These are phyloP conservation scores for Vitis cinerea DNA, from an alignment of 164 flowering plant genomes.

Conservation along the genomic window DNA sequence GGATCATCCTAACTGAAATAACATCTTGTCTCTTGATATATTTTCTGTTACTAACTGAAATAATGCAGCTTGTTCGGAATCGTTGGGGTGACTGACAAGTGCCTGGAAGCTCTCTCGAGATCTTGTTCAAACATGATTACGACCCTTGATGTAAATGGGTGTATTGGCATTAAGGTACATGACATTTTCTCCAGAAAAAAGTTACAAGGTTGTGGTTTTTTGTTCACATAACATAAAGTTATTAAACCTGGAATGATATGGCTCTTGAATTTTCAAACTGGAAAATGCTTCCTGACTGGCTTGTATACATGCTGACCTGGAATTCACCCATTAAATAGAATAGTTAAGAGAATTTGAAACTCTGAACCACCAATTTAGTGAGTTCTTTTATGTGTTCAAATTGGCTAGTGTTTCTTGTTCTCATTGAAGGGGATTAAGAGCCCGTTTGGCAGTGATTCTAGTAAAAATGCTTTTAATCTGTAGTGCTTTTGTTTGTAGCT, in stretches of 20 bases:
- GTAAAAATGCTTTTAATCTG: too few species aligned
- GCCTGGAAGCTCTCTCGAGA: conserved; percentile 75
- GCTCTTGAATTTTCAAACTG: background rate
- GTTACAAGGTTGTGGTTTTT: background rate
- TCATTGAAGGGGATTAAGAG: too few species aligned
- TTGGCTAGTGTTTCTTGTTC: background rate
- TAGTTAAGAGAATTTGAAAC: background rate
- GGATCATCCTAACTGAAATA: too few species aligned
- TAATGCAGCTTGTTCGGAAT: conserved; percentile 87
- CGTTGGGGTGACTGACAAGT: conserved; percentile 79
- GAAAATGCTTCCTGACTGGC: background rate
- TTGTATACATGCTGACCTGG: background rate
- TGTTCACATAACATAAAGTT: background rate
- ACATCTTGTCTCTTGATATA: background rate
- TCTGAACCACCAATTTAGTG: background rate
- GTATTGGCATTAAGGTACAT: conserved; percentile 79
- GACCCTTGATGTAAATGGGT: conserved; percentile 96
- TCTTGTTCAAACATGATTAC: conserved; percentile 59
- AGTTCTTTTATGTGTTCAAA: background rate
- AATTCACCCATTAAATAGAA: background rate
- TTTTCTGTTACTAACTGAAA: background rate
- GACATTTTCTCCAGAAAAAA: conserved; percentile 1
- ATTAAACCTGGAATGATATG: background rate
- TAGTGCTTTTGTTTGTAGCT: too few species aligned
- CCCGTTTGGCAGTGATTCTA: too few species aligned